Conservation (phyloP, 2,329 filamentous ascomycete species). For the Clarireedia homoeocarpa region DNA sequence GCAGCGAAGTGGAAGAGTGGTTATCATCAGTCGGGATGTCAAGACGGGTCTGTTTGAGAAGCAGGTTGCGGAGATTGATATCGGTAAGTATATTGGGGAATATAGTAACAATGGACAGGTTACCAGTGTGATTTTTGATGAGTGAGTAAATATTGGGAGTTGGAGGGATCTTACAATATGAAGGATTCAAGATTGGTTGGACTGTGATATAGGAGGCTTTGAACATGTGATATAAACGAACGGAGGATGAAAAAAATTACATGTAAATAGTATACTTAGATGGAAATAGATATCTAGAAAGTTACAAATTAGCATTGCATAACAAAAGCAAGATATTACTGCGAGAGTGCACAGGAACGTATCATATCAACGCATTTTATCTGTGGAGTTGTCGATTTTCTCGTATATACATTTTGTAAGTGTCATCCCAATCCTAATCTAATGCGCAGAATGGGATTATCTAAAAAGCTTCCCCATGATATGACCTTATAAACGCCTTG, state of each 20-base stretch:
- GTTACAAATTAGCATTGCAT: not conserved
- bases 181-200: not conserved
- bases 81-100: not conserved
- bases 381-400: not conserved
- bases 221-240: not conserved
- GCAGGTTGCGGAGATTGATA: constrained; percentile 20
- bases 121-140: constrained; percentile 26
- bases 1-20: constrained; percentile 35
- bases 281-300: not conserved
- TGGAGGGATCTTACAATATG: not conserved
- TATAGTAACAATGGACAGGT: constrained; percentile 19
- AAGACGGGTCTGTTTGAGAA: constrained; percentile 33
- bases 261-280: not conserved
- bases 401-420: not conserved
- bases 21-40: constrained; percentile 35
- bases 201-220: too few relatives aligned
- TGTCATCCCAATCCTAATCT: too few relatives aligned
- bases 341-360: too few relatives aligned
- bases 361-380: too few relatives aligned
- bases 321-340: not conserved
- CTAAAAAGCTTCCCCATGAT: not conserved
- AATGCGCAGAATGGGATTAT: too few relatives aligned
- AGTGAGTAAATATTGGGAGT: constrained; percentile 10
- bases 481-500: constrained; percentile 4
- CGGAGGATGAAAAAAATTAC: not conserved